A percentile compares a stretch with the other conserved stretches of the same genome.
Evolutionary conservation across 2,329 filamentous ascomycete genomes (phyloP).

Genomic region (Epichloe elymi): DNA sequence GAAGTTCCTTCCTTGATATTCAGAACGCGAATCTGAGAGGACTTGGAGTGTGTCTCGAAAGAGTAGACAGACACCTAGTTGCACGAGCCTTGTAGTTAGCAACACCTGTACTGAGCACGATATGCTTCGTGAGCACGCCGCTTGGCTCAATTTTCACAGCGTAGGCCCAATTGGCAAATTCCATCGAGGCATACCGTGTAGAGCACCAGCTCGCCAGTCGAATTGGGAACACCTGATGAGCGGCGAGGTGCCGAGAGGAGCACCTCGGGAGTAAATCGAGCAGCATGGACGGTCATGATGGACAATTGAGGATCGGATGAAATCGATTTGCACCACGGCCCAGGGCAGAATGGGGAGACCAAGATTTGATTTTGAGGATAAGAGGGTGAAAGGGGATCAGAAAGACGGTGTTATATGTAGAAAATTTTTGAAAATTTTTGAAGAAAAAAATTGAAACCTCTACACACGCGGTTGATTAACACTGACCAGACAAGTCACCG

Average conservation of each 20-base stretch:
- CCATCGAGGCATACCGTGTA: slow-evolving; percentile 39
- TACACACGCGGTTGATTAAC: no score
- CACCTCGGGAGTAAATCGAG: slow-evolving; percentile 64
- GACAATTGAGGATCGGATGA: background rate
- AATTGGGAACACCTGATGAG: slow-evolving; percentile 57
- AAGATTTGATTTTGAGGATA: background rate
- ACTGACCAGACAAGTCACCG: no score
- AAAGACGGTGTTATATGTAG: background rate
- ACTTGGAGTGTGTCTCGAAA: slow-evolving; percentile 60
- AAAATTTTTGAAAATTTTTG: no score
- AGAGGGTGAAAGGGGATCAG: no score
- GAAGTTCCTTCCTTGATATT: slow-evolving; percentile 55
- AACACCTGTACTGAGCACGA: background rate
- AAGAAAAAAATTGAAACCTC: no score
- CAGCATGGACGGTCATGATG: slow-evolving; percentile 55
- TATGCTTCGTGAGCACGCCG: background rate
- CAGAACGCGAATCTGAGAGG: slow-evolving; percentile 55
- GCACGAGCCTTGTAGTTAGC: background rate
- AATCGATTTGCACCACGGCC: background rate
- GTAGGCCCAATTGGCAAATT: no score
- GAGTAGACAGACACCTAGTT: slow-evolving; percentile 57
- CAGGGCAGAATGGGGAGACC: background rate
- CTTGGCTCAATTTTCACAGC: background rate
- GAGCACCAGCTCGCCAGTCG: slow-evolving; percentile 47
- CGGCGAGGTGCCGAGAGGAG: slow-evolving; percentile 64